Conservation (phyloP, 306 rosid genomes). For the Astragalus membranaceus region DNA sequence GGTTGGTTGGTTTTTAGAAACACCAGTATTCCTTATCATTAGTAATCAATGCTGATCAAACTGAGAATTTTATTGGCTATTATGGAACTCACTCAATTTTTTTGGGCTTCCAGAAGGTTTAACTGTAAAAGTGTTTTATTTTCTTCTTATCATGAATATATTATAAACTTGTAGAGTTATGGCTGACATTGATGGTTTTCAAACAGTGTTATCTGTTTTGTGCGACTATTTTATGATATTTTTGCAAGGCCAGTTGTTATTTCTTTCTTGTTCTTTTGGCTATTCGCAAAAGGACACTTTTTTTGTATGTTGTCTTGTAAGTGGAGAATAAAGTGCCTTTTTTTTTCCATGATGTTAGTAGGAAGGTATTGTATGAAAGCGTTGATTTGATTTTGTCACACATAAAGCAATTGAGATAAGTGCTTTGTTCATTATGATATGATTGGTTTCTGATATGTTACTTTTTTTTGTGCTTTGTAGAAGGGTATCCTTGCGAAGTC, state of each 20-base stretch:
- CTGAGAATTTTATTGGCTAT: neutral
- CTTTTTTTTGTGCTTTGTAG: conserved; percentile 48
- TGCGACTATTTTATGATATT: neutral
- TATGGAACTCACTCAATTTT: neutral
- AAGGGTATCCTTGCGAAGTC: conserved; percentile 80
- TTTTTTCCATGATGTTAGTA: neutral
- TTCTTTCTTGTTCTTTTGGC: neutral
- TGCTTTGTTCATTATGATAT: conserved; percentile 14
- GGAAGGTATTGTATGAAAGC: neutral
- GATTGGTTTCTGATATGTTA: conserved; percentile 13
- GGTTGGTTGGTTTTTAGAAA: conserved; percentile 3
- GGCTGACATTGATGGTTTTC: neutral
- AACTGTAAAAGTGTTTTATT: neutral
- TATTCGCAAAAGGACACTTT: neutral
- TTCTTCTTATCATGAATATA: neutral
- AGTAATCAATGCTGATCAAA: neutral
- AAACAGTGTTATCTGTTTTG: neutral
- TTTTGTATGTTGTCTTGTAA: neutral
- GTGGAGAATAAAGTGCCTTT: neutral
- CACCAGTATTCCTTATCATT: neutral
- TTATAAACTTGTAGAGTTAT: neutral
- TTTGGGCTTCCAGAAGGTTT: neutral
- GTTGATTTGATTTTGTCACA: neutral
- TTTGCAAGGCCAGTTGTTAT: neutral
- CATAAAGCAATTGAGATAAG: neutral